Evolutionary conservation across 1,139 yeast genomes (phyloP), one percentile per base, ranked within the genome.

Genomic region (Taiozyma sp.): DNA sequence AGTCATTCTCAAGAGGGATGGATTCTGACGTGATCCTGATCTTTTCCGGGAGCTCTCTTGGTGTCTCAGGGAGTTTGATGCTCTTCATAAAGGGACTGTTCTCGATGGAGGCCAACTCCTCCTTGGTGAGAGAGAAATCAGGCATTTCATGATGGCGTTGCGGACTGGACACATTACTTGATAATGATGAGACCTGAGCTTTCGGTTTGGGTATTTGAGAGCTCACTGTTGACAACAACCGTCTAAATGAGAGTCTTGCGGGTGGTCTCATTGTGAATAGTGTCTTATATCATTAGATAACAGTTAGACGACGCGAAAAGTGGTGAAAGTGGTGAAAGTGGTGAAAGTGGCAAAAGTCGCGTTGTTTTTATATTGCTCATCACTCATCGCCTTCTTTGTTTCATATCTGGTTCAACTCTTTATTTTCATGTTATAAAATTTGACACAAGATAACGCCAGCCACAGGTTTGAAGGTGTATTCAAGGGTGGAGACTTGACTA

Each of bases 1-100:
- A 39, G 1, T 51, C 50, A 16, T 47, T 27, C 2, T 23, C 38
- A 1, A 54, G 13, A 1, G 57, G 57, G 4, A 54, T 44, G 16
- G 16, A 43, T 32, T 45, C 13, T 2, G 49, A 23, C 12, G 42
- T 13, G 14, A n/a, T 40, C 41, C 28, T 22, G 7, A 38, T 22
- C 41, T 38, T 38, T 32, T 32, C 36, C 14, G 36, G 36, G 24
- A 22, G 9, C 7, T 19, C 24, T 38, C 8, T 22, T 4, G 41
- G 41, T 38, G 9, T 7, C 6, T 19, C 8, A 4, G 46, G 28
- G 8, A 22, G 42, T 3, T 47, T 43, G 14, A 43, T 9, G 22
- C 42, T 28, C 22, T 28, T 28, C 24, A 44, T 43, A 47, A 50
- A 50, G 2, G 39, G 43, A 24, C 45, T 40, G 16, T 41, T 29